Evolutionary conservation across 768 basidiomycete genomes (phyloP), one percentile per base, ranked within the genome.

Genomic region (Artomyces pyxidatus): DNA sequence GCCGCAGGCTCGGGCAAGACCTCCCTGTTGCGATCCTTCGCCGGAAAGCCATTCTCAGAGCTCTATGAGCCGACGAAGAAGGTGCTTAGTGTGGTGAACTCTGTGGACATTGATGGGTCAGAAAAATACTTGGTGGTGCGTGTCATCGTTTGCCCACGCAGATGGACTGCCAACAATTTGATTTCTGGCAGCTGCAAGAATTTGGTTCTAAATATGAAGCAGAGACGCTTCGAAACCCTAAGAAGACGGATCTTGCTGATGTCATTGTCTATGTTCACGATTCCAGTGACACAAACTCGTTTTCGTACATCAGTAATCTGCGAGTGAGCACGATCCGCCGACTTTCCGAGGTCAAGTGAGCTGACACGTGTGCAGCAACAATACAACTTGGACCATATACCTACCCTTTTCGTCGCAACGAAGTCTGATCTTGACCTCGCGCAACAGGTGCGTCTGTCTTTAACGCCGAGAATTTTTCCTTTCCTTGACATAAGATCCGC

Each of bases 401-500:
- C 95, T 22, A 93, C 89, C 10, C 69, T 98, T 30, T 97, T 98
- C 64, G 93, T 99, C 22, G 95, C 95, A n/a, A 98, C 95, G 32
- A 99, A 99, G 69, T 94, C 92, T 6, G 95, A 99, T 65, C 78
- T 96, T 23, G 95, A 99, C 66, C 81, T 99, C 43, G 95, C 95
- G 10, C 79, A 94, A 58, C 95, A 96, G 78, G 90, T 86, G 49
- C 53, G 73, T 59, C 4, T 38, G 30, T 39, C 17, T 30, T 48
- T 43, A n/a, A n/a, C n/a, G n/a, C n/a, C n/a, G n/a, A n/a, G n/a
- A n/a, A n/a, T n/a, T n/a, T 30, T 32, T 26, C 10, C 49, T 49
- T 23, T 41, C 48, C 40, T 40, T 40, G 23, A 57, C 40, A 7
- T 11, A 0, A 37, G 6, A 30, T 19, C 9, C 19, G 5, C 37